Conservation (phyloP, 2,329 filamentous ascomycete genomes). For the Coniella vitis region DNA sequence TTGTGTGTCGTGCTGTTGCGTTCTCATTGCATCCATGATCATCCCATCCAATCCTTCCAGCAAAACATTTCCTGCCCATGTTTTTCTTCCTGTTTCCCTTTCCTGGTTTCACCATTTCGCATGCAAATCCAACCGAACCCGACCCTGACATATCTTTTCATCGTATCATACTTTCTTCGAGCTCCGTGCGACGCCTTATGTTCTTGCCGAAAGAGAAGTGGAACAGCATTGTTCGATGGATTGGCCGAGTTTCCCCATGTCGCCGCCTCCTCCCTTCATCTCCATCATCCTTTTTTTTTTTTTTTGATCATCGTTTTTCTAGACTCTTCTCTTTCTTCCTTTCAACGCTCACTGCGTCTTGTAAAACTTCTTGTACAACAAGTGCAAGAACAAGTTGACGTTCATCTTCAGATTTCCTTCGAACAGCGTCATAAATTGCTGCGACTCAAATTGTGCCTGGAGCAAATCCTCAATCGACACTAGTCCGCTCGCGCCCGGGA, state of each 20-base stretch:
- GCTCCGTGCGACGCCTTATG: too few species aligned
- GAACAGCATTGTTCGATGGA: too few species aligned
- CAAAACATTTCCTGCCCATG: too few species aligned
- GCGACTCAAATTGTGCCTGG: constrained; percentile 94
- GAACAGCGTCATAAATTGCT: constrained; percentile 93
- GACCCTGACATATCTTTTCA: not conserved
- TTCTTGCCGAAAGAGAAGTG: too few species aligned
- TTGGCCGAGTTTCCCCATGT: not conserved
- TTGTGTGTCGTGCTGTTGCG: too few species aligned
- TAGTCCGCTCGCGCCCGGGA: constrained; percentile 83
- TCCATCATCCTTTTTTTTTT: not conserved
- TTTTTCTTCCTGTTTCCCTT: too few species aligned
- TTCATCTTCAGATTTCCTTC: constrained; percentile 81
- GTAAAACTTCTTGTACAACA: constrained; percentile 99
- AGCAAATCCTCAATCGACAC: constrained; percentile 88
- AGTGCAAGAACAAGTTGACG: constrained; percentile 91
- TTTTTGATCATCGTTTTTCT: not conserved
- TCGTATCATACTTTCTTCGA: too few species aligned
- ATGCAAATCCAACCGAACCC: too few species aligned
- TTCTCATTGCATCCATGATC: too few species aligned
- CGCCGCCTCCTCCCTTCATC: not conserved
- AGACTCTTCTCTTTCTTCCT: not conserved
- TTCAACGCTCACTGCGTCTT: constrained; percentile 48
- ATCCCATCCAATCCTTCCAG: too few species aligned
- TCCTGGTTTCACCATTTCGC: too few species aligned